Evolutionary conservation across 2,329 filamentous ascomycete genomes (phyloP).

Genomic region (Westerdykella ornata): DNA sequence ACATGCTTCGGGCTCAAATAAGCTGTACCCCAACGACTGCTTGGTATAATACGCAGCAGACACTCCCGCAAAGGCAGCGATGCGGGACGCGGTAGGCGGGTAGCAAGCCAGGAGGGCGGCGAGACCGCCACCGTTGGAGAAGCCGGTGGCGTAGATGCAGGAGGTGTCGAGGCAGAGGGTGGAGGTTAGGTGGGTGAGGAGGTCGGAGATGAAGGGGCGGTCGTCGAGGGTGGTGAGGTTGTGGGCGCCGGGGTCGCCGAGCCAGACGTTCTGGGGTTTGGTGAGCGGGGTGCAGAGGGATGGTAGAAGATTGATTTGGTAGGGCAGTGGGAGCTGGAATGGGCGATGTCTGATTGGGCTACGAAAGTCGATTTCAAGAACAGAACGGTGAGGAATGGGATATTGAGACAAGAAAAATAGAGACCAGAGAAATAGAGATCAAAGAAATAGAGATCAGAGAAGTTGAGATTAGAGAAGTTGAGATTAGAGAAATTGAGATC

Average conservation of each 20-base stretch:
- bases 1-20: slow-evolving; percentile 9
- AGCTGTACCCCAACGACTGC: slow-evolving; percentile 9
- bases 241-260: slow-evolving; percentile 36
- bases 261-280: slow-evolving; percentile 27
- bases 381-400: too few relatives aligned
- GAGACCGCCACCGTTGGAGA: slow-evolving; percentile 51
- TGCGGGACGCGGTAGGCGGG: slow-evolving; percentile 30
- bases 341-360: too few relatives aligned
- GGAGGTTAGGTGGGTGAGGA: slow-evolving; percentile 34
- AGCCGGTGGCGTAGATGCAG: slow-evolving; percentile 43
- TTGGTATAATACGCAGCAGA: slow-evolving; percentile 41
- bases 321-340: background rate
- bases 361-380: too few relatives aligned
- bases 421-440: too few relatives aligned
- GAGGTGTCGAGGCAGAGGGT: slow-evolving; percentile 41
- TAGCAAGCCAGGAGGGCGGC: slow-evolving; percentile 44
- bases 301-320: background rate
- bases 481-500: too few relatives aligned
- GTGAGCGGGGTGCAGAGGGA: background rate
- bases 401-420: too few relatives aligned
- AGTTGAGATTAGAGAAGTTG: too few relatives aligned
- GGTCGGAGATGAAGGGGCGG: slow-evolving; percentile 39
- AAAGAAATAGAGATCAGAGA: too few relatives aligned
- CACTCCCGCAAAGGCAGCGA: slow-evolving; percentile 46
- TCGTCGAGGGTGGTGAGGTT: slow-evolving; percentile 35